Percentiles rank a stretch among this genome's conserved stretches.
These are phyloP conservation scores for Xylaria sp. DNA, from an alignment of 2,329 filamentous ascomycete genomes.

Conservation along the genomic window DNA sequence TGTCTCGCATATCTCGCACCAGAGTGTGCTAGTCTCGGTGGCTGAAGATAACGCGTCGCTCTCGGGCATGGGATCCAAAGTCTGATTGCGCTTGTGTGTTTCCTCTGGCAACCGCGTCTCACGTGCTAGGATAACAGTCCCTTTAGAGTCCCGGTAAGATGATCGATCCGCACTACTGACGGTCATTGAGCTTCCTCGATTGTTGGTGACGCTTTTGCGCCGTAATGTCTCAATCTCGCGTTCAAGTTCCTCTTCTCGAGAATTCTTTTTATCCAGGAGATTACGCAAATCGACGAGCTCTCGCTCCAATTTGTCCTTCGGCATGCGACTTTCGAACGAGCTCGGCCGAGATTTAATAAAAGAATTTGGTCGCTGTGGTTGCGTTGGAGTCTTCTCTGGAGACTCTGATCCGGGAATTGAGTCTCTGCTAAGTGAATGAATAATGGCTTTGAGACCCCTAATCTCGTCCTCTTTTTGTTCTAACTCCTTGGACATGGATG, in stretches of 20 bases:
- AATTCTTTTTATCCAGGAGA: conserved; percentile 72
- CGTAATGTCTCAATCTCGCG: conserved; percentile 75
- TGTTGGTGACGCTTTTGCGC: conserved; percentile 47
- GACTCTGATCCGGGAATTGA: conserved; percentile 55
- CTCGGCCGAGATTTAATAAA: conserved; percentile 52
- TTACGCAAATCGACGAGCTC: conserved; percentile 80
- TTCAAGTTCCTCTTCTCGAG: conserved; percentile 83
- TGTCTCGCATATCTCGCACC: conserved; percentile 96
- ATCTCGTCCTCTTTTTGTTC: conserved; percentile 98
- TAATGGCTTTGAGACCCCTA: conserved; percentile 94
- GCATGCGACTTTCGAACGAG: conserved; percentile 60
- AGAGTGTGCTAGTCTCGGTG: conserved; percentile 75
- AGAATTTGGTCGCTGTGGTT: conserved; percentile 43
- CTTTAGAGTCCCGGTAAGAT: conserved; percentile 69
- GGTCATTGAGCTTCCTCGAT: conserved; percentile 60
- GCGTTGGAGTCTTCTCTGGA: conserved; percentile 43
- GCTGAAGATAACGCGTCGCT: conserved; percentile 72
- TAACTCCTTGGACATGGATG: conserved; percentile 71
- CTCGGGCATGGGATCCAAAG: conserved; percentile 72
- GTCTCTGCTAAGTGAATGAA: conserved; percentile 89
- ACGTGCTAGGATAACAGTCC: conserved; percentile 65
- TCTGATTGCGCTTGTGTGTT: conserved; percentile 56
- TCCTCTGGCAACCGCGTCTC: conserved; percentile 55
- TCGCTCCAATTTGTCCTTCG: conserved; percentile 74
- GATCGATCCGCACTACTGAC: conserved; percentile 58